Base-by-base conservation (phyloP, 2,329 filamentous ascomycete species). In the Fusarium illudens region DNA sequence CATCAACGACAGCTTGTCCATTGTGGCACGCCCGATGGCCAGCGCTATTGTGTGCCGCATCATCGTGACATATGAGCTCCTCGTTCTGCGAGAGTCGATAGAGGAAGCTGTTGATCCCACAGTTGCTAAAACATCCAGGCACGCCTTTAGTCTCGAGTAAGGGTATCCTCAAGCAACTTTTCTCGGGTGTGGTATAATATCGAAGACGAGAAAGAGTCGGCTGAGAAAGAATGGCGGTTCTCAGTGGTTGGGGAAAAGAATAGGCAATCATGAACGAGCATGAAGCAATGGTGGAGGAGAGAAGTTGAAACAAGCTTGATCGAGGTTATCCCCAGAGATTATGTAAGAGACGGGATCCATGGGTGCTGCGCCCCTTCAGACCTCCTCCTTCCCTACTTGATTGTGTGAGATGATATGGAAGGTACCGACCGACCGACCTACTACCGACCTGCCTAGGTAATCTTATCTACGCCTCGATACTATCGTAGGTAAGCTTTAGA, bases 1-100 rank as follows among this genome's bases (percentile, higher is more conserved):
- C 9, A 46, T 65, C 34, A 58, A 52, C n/a, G 54, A 60, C n/a
- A 62, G 59, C 32, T 30, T 56, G 39, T 56, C 42, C 15, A 33
- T 64, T 17, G 22, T 62, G 17, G 33, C 39, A 11, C 62, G 62
- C 11, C 39, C 61, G 29, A 53, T 64, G 58, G 52, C 46, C 8
- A 60, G 52, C 30, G 42, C 58, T 10, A 54, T 64, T n/a, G 22
- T 57, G 15, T 27, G 51, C 13, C 58, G 58, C 17, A 44, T 64
- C 15, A 64, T 61, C 20, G 25, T 53, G 12, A 61, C 51, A 17
- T 49, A 49, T 48, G 52, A 61, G 58, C 52, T 58, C 19, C 33
- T 61, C 15, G 46, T 55, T n/a, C 52, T 64, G 8, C 58, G 52
- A 17, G 52, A 64, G 22, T 57, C 52, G 11, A 37, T 61, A 30